Evolutionary conservation across 2,329 filamentous ascomycete genomes (phyloP), one percentile per base, ranked within the genome.

Genomic region (Scedosporium boydii): DNA sequence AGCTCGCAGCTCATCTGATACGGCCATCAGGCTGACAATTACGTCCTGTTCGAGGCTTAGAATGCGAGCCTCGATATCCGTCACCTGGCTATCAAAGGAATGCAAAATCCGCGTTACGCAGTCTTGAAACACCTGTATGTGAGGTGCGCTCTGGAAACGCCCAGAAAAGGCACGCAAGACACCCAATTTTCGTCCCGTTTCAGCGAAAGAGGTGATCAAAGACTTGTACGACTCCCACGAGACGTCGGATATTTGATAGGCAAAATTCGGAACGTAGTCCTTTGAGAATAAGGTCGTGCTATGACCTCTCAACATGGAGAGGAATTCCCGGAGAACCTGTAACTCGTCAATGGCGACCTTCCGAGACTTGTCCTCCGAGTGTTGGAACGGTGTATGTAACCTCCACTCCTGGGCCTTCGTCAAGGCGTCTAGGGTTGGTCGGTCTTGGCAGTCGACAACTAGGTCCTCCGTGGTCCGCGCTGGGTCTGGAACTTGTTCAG

Each of bases 301-400:
- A 3, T 95, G 76, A 0, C 93, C 93, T 61, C 86, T 84, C 0
- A 98, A 81, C 90, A 97, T 96, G 68, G 91, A 93, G 0, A 97
- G 77, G 0, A 86, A 83, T 61, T 98, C 92, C 58, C 91, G 85
- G 27, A 93, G 76, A 10, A 87, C 78, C 66, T 93, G 86, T 1
- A 89, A 77, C 70, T 96, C 93, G 0, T 88, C 84, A 5, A 93
- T 77, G 1, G 74, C 68, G 0, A 77, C 71, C 63, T 80, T 80
- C 38, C 73, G 73, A 0, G 72, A 64, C 41, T 68, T 70, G 0
- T 71, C 73, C 9, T 68, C 64, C 3, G 70, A 59, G 21, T 78
- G 75, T 59, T 62, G 74, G 59, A 55, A 80, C 65, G 64, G 73
- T 62, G 61, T 76, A 63, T 65, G 63, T 1, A 53, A 63, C 29